Conservation (phyloP, 2,329 filamentous ascomycete genomes). For the Fusarium brevicatenulatum region DNA sequence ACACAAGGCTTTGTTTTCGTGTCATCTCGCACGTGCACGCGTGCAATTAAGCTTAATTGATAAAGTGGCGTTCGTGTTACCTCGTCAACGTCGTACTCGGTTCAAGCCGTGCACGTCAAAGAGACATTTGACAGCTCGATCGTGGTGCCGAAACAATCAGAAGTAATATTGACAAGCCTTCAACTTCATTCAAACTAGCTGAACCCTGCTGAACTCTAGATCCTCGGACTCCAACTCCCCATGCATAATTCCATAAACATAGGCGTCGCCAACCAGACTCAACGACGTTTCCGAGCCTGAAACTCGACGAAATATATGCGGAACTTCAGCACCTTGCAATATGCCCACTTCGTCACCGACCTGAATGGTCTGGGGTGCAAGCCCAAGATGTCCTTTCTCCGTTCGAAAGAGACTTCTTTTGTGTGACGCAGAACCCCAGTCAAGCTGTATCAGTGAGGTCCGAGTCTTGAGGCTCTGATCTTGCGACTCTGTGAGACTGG, state of each 20-base stretch:
- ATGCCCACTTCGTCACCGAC: neutral
- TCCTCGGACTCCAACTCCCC: neutral
- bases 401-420: neutral
- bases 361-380: neutral
- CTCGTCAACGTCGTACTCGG: neutral
- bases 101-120: neutral
- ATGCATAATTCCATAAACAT: neutral
- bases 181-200: neutral
- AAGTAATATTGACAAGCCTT: fast-evolving
- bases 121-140: neutral
- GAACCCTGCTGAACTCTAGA: neutral
- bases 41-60: neutral
- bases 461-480: neutral
- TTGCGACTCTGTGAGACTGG: neutral
- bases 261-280: neutral
- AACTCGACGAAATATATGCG: neutral
- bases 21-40: neutral
- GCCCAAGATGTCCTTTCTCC: neutral
- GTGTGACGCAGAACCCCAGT: neutral
- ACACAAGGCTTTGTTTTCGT: neutral
- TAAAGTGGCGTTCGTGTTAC: neutral
- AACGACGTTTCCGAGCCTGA: neutral
- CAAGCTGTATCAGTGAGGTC: neutral
- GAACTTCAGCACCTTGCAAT: neutral
- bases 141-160: neutral